Conservation (phyloP, 2,329 filamentous ascomycete species). For the Ceratocystiopsis sp. region DNA sequence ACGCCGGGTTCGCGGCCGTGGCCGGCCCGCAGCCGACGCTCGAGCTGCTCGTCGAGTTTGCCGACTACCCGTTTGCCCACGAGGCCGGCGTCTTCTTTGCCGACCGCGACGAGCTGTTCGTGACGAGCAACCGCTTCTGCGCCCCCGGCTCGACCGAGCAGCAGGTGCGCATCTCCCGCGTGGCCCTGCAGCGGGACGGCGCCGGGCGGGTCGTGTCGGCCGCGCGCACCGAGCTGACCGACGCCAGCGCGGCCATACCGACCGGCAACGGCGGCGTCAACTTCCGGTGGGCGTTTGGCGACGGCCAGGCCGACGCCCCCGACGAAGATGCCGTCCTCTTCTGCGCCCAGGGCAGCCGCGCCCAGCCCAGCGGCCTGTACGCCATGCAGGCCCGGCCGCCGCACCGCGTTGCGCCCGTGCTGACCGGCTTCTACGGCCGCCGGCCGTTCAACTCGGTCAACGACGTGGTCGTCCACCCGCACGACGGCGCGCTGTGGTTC, state of each 20-base stretch:
- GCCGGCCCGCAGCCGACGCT: conserved; percentile 7
- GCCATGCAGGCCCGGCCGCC: conserved; percentile 17
- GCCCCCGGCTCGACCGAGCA: not conserved
- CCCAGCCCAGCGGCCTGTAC: conserved; percentile 18
- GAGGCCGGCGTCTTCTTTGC: conserved; percentile 7
- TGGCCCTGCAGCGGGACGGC: not conserved
- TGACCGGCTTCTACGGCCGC: conserved; percentile 24
- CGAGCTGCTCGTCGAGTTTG: conserved; percentile 16
- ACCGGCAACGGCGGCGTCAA: conserved; percentile 7
- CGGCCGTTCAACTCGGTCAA: conserved; percentile 31
- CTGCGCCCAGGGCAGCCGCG: conserved; percentile 11
- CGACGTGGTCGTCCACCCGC: conserved; percentile 20
- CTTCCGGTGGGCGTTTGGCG: conserved; percentile 18
- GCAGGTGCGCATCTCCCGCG: conserved; percentile 3
- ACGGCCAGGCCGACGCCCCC: too few relatives aligned
- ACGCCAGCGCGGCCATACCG: not conserved
- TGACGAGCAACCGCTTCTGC: conserved; percentile 5
- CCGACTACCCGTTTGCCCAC: conserved; percentile 9
- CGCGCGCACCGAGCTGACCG: not conserved
- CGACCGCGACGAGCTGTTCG: conserved; percentile 2
- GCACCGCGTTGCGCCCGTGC: conserved; percentile 17
- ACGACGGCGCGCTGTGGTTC: conserved; percentile 30
- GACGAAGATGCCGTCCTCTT: conserved; percentile 16
- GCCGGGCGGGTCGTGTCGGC: not conserved
- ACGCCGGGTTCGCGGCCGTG: conserved; percentile 1